Evolutionary conservation across 345 rosid species (phyloP).

Genomic region (Cochlearia excelsa): DNA sequence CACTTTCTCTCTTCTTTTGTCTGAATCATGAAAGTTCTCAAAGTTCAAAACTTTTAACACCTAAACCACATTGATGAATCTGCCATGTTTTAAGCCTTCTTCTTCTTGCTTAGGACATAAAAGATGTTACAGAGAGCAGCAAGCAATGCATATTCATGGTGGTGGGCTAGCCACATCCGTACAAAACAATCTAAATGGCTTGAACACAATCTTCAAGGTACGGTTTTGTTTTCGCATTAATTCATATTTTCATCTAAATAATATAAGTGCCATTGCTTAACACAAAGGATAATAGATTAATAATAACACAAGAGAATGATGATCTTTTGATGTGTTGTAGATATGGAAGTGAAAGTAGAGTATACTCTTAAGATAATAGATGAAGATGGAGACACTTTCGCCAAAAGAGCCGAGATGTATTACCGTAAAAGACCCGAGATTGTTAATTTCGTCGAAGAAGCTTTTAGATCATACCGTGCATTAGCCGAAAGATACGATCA

Average conservation of each 20-base stretch:
- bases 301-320: background rate
- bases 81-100: conserved; percentile 26
- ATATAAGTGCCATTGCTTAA: background rate
- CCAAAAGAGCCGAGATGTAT: conserved; percentile 72
- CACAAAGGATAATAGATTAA: background rate
- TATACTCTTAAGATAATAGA: conserved; percentile 59
- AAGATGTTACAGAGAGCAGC: conserved; percentile 76
- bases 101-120: conserved; percentile 9
- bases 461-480: conserved; percentile 63
- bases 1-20: conserved; percentile 25
- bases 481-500: conserved; percentile 72
- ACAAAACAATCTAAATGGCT: conserved; percentile 91
- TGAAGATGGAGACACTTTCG: conserved; percentile 71
- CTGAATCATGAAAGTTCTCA: conserved; percentile 21
- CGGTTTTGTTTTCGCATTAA: background rate
- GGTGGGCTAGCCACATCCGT: conserved; percentile 92
- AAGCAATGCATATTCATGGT: conserved; percentile 81
- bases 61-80: conserved; percentile 20
- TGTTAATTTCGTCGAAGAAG: conserved; percentile 57
- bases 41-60: conserved; percentile 9
- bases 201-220: conserved; percentile 72
- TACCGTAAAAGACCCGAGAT: conserved; percentile 74
- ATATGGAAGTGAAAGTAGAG: conserved; percentile 66
- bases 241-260: conserved; percentile 12
- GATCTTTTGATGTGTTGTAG: conserved; percentile 33